A percentile compares a stretch with the other conserved stretches of the same genome.
Conservation (phyloP, 306 rosid genomes). For the Medicago ruthenica region DNA sequence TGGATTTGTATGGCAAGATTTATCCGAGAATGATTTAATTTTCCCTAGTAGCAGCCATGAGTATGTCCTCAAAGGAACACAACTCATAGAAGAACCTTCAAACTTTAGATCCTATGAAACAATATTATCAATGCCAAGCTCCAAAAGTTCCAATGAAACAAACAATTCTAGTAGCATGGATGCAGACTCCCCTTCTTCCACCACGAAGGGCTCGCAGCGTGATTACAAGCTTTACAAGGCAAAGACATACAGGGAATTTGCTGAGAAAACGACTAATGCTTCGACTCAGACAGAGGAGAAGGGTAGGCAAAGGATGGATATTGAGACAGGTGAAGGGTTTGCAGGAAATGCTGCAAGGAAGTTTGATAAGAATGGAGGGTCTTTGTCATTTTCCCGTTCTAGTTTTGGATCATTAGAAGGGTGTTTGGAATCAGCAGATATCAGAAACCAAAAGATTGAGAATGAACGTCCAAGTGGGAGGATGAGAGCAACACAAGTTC, state of each 20-base stretch:
- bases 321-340: conserved; percentile 40
- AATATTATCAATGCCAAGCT: conserved; percentile 50
- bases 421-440: conserved; percentile 38
- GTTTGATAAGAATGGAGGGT: conserved; percentile 29
- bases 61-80: conserved; percentile 70
- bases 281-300: conserved; percentile 62
- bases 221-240: conserved; percentile 53
- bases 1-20: conserved; percentile 83
- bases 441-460: conserved; percentile 49
- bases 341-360: conserved; percentile 35
- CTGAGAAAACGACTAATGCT: conserved; percentile 47
- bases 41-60: conserved; percentile 66
- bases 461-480: conserved; percentile 57
- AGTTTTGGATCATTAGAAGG: conserved; percentile 41
- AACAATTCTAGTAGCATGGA: conserved; percentile 51
- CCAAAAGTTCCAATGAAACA: conserved; percentile 55
- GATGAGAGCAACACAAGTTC: conserved; percentile 58
- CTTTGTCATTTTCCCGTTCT: conserved; percentile 36
- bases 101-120: conserved; percentile 56
- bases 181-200: conserved; percentile 40
- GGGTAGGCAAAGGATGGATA: conserved; percentile 41
- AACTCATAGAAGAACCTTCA: conserved; percentile 49
- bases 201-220: conserved; percentile 34
- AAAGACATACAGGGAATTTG: conserved; percentile 39
- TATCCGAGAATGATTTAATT: conserved; percentile 62